Evolutionary conservation across 1,139 yeast genomes (phyloP), one percentile per base, ranked within the genome.

Genomic region (Taphrina communis): DNA sequence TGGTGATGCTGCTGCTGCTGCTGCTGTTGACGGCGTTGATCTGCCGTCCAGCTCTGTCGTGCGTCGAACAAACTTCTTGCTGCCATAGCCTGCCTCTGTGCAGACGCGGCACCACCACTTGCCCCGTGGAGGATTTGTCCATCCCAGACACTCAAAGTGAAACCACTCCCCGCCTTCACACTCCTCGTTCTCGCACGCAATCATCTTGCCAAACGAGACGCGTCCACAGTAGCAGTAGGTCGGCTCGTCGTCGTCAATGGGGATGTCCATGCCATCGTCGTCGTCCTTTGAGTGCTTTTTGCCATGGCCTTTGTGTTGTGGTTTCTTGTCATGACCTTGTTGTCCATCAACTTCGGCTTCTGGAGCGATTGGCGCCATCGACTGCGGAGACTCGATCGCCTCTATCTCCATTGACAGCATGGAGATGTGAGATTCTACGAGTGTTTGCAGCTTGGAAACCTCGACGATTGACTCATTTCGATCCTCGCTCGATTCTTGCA

Each of bases 191-290:
- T 91, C 97, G 77, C 97, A 91, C 0, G 95, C 97, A 78, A 91
- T 87, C 97, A 91, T 91, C 73, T 90, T 90, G n/a, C 97, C 97
- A 79, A 87, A 89, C 0, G 96, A 89, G 0, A 89, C 92, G 72
- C 90, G 85, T 74, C 89, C 90, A 77, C 97, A 91, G 78, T 88
- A 85, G 78, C 97, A 91, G 77, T 90, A 91, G 66, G 86, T 78
- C 14, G 76, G 73, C 42, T 73, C 71, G 63, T 74, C 76, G 12
- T 58, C 66, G 21, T 59, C 69, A 46, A 65, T 65, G n/a, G 63
- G 63, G 31, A 57, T 65, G 48, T 63, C 67, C 44, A 44, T 19
- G 31, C 42, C 50, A 35, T 53, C 67, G 11, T 42, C 67, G 3
- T n/a, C 14, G 46, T 44, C 42, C 7, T 14, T 21, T n/a, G 42